These are phyloP conservation scores for Clonostachys sp. DNA, from an alignment of 2,329 filamentous ascomycete species.

Conservation along the genomic window DNA sequence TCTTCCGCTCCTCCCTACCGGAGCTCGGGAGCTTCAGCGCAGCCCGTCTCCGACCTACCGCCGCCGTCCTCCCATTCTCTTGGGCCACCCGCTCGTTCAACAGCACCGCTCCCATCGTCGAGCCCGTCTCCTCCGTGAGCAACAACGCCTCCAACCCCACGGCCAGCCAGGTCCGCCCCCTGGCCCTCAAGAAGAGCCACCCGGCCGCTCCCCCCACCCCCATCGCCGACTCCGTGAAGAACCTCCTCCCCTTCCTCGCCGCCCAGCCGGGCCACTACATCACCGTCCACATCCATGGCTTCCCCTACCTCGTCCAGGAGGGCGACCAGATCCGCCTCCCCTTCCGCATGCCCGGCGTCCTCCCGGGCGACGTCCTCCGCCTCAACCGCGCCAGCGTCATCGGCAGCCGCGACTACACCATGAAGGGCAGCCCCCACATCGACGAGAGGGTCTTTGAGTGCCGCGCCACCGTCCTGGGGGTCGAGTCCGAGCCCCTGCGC, in stretches of 20 bases:
- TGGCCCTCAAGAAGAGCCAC: conserved; percentile 34
- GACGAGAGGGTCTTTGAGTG: conserved; percentile 84
- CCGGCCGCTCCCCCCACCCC: conserved; percentile 23
- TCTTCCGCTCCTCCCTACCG: conserved; percentile 55
- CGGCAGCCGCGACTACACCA: conserved; percentile 84
- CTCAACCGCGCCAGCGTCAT: conserved; percentile 80
- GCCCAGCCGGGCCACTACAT: conserved; percentile 75
- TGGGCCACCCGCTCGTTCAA: conserved; percentile 36
- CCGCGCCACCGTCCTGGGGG: conserved; percentile 77
- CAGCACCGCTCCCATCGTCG: conserved; percentile 44
- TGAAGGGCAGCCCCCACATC: conserved; percentile 77
- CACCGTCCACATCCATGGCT: conserved; percentile 73
- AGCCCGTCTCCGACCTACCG: conserved; percentile 7
- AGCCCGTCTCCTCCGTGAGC: conserved; percentile 19
- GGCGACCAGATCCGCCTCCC: conserved; percentile 75
- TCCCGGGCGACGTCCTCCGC: conserved; percentile 79
- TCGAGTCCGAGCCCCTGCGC: conserved; percentile 75
- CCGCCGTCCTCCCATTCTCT: conserved; percentile 25
- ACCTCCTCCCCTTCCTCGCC: conserved; percentile 65
- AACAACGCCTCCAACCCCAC: conserved; percentile 33
- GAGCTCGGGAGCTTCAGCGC: conserved; percentile 46
- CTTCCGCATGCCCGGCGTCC: conserved; percentile 71
- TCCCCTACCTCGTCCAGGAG: conserved; percentile 72
- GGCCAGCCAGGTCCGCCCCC: conserved; percentile 19
- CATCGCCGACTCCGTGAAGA: conserved; percentile 51